Conservation (phyloP, 768 basidiomycete genomes). For the Russula earlei region DNA sequence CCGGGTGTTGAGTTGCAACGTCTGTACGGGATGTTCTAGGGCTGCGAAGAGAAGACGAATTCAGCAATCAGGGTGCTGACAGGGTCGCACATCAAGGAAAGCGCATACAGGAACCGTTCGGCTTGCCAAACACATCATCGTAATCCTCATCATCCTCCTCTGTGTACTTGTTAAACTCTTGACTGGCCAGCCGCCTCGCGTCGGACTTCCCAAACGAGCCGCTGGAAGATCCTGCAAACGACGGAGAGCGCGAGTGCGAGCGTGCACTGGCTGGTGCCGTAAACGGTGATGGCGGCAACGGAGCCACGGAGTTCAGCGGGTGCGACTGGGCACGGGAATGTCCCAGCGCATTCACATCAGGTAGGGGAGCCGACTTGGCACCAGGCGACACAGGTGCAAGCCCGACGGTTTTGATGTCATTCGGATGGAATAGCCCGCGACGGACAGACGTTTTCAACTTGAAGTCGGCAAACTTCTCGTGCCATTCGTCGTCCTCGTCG, state of each 20-base stretch:
- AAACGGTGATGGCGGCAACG: conserved; percentile 25
- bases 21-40: conserved; percentile 56
- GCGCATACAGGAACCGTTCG: conserved; percentile 50
- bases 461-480: conserved; percentile 77
- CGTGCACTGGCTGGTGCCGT: conserved; percentile 33
- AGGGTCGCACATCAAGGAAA: conserved; percentile 3
- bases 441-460: conserved; percentile 69
- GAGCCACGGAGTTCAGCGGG: conserved; percentile 39
- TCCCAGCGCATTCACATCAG: conserved; percentile 28
- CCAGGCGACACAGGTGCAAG: conserved; percentile 40
- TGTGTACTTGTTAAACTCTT: conserved; percentile 77
- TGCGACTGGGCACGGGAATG: conserved; percentile 41
- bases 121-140: conserved; percentile 87
- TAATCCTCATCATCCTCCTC: conserved; percentile 91
- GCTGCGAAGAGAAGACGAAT: conserved; percentile 26
- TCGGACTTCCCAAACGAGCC: conserved; percentile 65
- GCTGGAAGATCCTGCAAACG: conserved; percentile 30
- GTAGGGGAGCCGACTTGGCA: conserved; percentile 61
- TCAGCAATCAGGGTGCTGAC: background rate
- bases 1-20: conserved; percentile 76
- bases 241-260: conserved; percentile 19
- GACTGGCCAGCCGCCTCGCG: conserved; percentile 42
- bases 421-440: conserved; percentile 79
- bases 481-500: conserved; percentile 63
- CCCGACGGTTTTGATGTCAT: conserved; percentile 78